phyloP scores from a whole-genome alignment of 371 early-diverging fungal genomes.

The Rhizomucor pusillus region DNA sequence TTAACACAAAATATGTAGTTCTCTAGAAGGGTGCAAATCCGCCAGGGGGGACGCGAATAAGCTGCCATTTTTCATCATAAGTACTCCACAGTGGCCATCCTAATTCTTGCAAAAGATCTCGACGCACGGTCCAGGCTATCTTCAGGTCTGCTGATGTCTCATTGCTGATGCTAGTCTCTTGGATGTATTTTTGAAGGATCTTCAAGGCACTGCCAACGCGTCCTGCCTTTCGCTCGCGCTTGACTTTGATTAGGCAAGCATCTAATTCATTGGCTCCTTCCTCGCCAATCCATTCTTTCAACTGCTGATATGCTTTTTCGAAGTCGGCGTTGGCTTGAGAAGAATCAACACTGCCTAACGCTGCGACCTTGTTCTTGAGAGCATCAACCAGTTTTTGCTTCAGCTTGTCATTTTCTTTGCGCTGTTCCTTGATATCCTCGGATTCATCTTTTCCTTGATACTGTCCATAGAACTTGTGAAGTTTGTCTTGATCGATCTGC shows the following conservation, averaged over 20 bases:
- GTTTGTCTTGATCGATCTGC: conserved; percentile 53
- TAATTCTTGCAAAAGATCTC: conserved; percentile 43
- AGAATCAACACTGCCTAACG: conserved; percentile 43
- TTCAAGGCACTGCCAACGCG: conserved; percentile 65
- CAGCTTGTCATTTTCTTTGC: conserved; percentile 69
- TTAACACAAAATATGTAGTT: too few species aligned
- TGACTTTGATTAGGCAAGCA: conserved; percentile 51
- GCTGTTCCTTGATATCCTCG: conserved; percentile 49
- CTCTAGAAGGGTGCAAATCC: conserved; percentile 53
- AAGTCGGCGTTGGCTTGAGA: conserved; percentile 28
- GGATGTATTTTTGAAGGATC: conserved; percentile 61
- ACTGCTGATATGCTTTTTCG: conserved; percentile 32
- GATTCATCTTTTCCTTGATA: conserved; percentile 54
- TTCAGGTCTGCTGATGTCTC: conserved; percentile 42
- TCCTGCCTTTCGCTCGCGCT: conserved; percentile 50
- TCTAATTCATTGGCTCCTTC: conserved; percentile 45
- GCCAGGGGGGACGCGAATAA: conserved; percentile 48
- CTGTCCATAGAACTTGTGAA: conserved; percentile 69
- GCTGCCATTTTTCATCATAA: conserved; percentile 53
- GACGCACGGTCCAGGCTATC: conserved; percentile 37
- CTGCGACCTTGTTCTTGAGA: conserved; percentile 56
- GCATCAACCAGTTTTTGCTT: conserved; percentile 68
- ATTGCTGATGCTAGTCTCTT: conserved; percentile 38
- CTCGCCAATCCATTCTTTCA: conserved; percentile 51
- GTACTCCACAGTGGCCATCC: conserved; percentile 55